Evolutionary conservation across 108 stramenopile genomes (phyloP).

Genomic region (Heterococcus sp.): DNA sequence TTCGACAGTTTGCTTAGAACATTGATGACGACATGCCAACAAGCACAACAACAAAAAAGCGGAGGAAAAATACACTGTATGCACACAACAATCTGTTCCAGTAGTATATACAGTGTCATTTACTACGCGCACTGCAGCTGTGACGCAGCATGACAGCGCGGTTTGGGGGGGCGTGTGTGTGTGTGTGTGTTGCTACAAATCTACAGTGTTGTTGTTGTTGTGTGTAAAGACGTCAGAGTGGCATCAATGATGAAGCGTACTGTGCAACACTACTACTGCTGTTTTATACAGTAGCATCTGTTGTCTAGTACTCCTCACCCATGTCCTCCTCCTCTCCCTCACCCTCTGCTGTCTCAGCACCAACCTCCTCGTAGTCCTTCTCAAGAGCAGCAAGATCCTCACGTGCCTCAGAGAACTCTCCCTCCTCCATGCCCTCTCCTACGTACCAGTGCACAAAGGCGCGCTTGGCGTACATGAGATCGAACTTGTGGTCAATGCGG

Average conservation of each 20-base stretch:
- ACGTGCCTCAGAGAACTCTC: conserved; percentile 98
- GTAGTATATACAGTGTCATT: no score
- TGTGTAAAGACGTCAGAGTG: no score
- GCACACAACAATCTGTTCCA: no score
- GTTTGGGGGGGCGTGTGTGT: no score
- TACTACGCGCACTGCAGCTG: no score
- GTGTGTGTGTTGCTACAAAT: no score
- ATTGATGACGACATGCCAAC: no score
- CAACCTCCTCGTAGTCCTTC: conserved; percentile 81
- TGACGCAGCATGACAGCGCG: no score
- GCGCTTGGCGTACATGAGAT: conserved; percentile 99
- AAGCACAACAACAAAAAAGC: no score
- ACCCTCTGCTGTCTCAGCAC: conserved; percentile 88
- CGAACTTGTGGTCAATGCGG: conserved; percentile 99
- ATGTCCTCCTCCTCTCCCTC: conserved; percentile 81
- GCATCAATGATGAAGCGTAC: background rate
- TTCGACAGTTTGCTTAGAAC: no score
- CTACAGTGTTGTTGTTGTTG: no score
- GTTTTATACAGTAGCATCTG: background rate
- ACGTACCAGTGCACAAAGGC: conserved; percentile 99
- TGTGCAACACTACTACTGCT: background rate
- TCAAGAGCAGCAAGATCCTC: conserved; percentile 98
- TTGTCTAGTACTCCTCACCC: conserved; percentile 81
- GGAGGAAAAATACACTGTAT: no score
- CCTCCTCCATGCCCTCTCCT: conserved; percentile 99